These are phyloP conservation scores for Tausonia pullulans DNA, from an alignment of 1,284 basidiomycete genomes.

Conservation along the genomic window DNA sequence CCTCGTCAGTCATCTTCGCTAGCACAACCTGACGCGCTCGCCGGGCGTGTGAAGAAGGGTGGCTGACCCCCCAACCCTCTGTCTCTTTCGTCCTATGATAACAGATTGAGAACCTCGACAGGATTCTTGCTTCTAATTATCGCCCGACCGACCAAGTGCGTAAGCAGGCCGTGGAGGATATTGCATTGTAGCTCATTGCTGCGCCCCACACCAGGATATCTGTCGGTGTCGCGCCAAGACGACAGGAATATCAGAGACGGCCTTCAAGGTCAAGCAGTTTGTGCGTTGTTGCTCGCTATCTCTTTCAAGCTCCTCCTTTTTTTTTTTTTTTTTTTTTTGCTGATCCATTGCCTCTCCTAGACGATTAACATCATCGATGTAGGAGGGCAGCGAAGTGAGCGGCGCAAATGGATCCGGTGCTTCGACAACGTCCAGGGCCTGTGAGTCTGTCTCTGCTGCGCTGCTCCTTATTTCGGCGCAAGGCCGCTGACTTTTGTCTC, in stretches of 20 bases:
- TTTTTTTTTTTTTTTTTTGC: neutral
- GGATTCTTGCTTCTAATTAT: neutral
- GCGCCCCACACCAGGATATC: neutral
- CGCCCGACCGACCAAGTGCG: neutral
- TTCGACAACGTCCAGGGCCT: neutral
- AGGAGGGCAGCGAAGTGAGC: neutral
- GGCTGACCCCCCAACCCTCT: no score
- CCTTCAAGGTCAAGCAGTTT: neutral
- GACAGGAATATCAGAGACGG: neutral
- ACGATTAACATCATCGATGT: slow-evolving; percentile 3
- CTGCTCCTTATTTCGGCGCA: neutral
- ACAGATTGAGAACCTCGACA: no score
- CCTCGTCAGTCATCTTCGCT: no score
- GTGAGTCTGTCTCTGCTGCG: neutral
- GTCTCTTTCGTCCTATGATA: no score
- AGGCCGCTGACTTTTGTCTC: neutral
- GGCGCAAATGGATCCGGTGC: slow-evolving; percentile 2
- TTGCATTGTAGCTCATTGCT: no score
- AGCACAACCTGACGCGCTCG: no score
- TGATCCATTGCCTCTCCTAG: neutral
- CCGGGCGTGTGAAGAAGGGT: no score
- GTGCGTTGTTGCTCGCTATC: neutral
- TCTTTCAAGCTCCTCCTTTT: neutral
- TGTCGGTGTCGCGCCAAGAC: neutral
- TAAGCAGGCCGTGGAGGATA: neutral